Evolutionary conservation across 345 rosid species (phyloP).

Genomic region (Physaria fendleri): DNA sequence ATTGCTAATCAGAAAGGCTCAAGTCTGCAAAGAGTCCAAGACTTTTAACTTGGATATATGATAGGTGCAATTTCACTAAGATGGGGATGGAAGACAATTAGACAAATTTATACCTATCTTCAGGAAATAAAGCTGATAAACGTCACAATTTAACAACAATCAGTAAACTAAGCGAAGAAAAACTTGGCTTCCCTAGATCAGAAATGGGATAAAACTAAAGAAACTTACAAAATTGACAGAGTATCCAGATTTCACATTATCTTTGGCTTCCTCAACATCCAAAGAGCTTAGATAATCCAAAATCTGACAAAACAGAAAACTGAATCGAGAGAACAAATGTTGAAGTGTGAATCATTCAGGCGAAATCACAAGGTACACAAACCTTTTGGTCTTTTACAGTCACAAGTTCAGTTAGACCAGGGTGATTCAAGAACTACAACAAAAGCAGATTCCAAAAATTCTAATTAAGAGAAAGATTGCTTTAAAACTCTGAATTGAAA

Average conservation of each 20-base stretch:
- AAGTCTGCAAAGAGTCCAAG: not conserved
- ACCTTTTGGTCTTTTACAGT: constrained; percentile 94
- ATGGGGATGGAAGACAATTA: not conserved
- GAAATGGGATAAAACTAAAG: too few relatives aligned
- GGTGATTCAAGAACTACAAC: constrained; percentile 84
- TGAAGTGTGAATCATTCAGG: not conserved
- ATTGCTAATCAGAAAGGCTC: not conserved
- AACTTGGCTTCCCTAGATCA: too few relatives aligned
- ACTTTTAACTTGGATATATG: not conserved
- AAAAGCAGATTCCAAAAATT: not conserved
- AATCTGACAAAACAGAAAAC: constrained; percentile 35
- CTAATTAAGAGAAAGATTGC: too few relatives aligned
- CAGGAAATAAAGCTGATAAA: too few relatives aligned
- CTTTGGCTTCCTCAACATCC: constrained; percentile 89
- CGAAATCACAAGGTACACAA: not conserved
- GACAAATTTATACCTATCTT: constrained; percentile 53
- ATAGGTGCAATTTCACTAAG: not conserved
- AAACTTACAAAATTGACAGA: too few relatives aligned
- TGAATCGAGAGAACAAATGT: not conserved
- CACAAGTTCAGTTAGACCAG: constrained; percentile 67
- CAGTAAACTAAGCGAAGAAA: too few relatives aligned
- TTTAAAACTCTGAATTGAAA: not conserved
- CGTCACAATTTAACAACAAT: too few relatives aligned
- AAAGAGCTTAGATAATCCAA: constrained; percentile 65
- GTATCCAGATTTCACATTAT: too few relatives aligned